Percentiles rank a stretch among this genome's conserved stretches.
Evolutionary conservation across 2,329 filamentous ascomycete genomes (phyloP).

Genomic region (Chaetomiaceae sp.): DNA sequence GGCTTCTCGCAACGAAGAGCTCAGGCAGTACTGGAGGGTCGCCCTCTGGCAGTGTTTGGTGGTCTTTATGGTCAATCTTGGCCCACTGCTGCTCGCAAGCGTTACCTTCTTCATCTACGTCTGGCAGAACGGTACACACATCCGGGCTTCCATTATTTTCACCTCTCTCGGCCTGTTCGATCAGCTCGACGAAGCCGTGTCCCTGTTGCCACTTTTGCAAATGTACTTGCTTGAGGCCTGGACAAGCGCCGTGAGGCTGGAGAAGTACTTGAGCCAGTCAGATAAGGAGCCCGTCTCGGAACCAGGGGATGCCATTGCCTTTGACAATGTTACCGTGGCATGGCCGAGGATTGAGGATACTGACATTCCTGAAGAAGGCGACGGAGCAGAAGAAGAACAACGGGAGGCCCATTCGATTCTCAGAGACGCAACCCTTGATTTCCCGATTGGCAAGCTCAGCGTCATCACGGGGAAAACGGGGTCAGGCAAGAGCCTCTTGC

Average conservation of each 20-base stretch:
- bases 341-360: constrained; percentile 34
- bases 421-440: constrained; percentile 31
- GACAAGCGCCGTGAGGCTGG: constrained; percentile 34
- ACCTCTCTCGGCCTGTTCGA: constrained; percentile 35
- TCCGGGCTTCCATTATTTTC: constrained; percentile 36
- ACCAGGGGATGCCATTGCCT: constrained; percentile 27
- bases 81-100: constrained; percentile 33
- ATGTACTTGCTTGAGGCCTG: constrained; percentile 35
- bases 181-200: constrained; percentile 34
- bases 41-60: constrained; percentile 31
- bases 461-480: constrained; percentile 38
- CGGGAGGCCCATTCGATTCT: constrained; percentile 32
- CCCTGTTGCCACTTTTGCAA: constrained; percentile 32
- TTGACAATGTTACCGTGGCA: constrained; percentile 32
- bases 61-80: constrained; percentile 31
- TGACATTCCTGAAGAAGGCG: constrained; percentile 16
- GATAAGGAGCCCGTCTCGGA: constrained; percentile 30
- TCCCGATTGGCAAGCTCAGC: constrained; percentile 34
- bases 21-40: constrained; percentile 33
- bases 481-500: constrained; percentile 37
- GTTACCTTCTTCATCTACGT: constrained; percentile 33
- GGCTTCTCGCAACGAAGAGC: constrained; percentile 33
- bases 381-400: constrained; percentile 11
- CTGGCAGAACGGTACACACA: constrained; percentile 30
- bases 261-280: constrained; percentile 33